Evolutionary conservation across 257 asterid species (phyloP), one percentile per base, ranked within the genome.

Genomic region (Fraxinus quadrangulata): DNA sequence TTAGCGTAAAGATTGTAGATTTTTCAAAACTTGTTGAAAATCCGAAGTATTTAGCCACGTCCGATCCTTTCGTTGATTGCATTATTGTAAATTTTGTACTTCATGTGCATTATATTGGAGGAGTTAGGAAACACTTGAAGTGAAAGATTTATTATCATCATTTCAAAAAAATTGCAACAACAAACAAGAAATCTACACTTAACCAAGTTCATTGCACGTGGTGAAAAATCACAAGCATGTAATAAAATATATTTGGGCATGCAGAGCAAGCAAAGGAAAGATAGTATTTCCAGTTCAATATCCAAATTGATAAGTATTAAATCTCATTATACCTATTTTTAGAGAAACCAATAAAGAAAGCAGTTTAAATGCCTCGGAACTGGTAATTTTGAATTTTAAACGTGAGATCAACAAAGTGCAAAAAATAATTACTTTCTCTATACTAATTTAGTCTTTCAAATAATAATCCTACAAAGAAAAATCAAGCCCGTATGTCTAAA

Each of bases 211-310:
- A 95, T 96, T 42, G 97, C 99, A 77, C 96, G 97, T 6, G 93
- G 86, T 69, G 98, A 95, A 88, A 95, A 95, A 87, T 95, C 98
- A 77, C 99, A 93, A 40, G 99, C 99, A 84, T 95, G 93, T 56
- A 85, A n/a, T 82, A 67, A 88, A 91, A n/a, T n/a, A n/a, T 77
- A 77, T 93, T 84, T 34, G 93, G 96, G 75, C 86, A 88, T 47
- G 94, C 78, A n/a, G 94, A n/a, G n/a, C 91, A 74, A 90, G 89
- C 90, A 95, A 88, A 31, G 99, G 98, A 79, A 90, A 95, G 67
- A 91, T 81, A 37, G 98, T 93, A 75, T 95, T 95, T 85, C 99
- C 99, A 81, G 89, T 98, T 75, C 99, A 97, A 82, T 97, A 95
- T 63, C 98, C 99, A 80, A 95, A 96, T 98, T 93, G 89, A 79